These are phyloP conservation scores for Emericellopsis cladophorae DNA, from an alignment of 2,329 filamentous ascomycete genomes.

Conservation along the genomic window DNA sequence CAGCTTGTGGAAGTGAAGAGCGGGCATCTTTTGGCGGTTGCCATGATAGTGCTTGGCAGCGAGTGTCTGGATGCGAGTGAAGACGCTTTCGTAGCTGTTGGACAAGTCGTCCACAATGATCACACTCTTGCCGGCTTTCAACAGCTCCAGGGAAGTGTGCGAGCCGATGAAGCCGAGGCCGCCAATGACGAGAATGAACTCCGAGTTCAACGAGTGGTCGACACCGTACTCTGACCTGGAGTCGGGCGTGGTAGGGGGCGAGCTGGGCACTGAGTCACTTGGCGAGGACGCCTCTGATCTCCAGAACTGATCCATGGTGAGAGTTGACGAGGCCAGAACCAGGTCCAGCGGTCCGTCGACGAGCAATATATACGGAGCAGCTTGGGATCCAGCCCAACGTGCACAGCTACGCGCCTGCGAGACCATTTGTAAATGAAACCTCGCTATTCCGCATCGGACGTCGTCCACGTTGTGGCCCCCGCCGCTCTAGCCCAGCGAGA, in stretches of 20 bases:
- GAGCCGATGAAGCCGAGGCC: conserved; percentile 44
- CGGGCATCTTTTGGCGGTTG: conserved; percentile 10
- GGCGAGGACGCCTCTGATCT: conserved; percentile 5
- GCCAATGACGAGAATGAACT: conserved; percentile 34
- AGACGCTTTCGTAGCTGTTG: conserved; percentile 26
- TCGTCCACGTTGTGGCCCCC: neutral
- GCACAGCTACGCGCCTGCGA: too few relatives aligned
- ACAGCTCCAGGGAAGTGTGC: conserved; percentile 38
- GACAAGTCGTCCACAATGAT: conserved; percentile 30
- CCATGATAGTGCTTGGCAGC: conserved; percentile 12
- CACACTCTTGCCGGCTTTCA: conserved; percentile 40
- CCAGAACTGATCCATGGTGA: conserved; percentile 6
- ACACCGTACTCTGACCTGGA: conserved; percentile 7
- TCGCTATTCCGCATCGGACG: neutral
- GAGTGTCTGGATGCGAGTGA: conserved; percentile 13
- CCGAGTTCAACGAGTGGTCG: neutral
- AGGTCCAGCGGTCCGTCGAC: too few relatives aligned
- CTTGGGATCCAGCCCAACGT: too few relatives aligned
- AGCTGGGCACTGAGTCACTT: conserved; percentile 6
- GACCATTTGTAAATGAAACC: neutral
- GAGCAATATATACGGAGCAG: too few relatives aligned
- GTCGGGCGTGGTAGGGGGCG: conserved; percentile 7
- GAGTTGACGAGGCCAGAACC: neutral
- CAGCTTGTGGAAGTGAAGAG: conserved; percentile 22
- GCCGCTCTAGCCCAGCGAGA: neutral